Evolutionary conservation across 345 rosid genomes (phyloP), one percentile per base, ranked within the genome.

Genomic region (Sonneratia alba): DNA sequence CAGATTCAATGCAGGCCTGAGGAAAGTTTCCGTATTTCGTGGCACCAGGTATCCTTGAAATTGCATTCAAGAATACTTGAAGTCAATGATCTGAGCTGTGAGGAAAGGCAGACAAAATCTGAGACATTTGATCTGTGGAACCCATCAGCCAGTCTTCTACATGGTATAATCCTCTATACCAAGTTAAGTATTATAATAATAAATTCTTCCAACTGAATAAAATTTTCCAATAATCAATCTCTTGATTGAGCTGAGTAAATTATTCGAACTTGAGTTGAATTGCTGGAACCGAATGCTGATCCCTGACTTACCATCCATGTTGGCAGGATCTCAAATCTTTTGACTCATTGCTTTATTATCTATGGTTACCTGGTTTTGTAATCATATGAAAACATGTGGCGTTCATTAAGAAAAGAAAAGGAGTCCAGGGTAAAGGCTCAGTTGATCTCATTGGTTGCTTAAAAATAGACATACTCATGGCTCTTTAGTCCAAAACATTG

Each of bases 301-400:
- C 66, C 37, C 38, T 1, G 15, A 47, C 12, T 13, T 47, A 13
- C 51, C 3, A 47, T 47, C 51, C 14, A 7, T 66, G 48, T 40
- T 48, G 13, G n/a, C 69, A 48, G 74, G 81, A 66, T 71, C 83
- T 9, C 81, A 77, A 37, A 36, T 66, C 49, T 74, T 84, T 86
- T 11, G 89, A 89, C 71, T 89, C 80, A 84, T 70, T 43, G 65
- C 55, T 74, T 24, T 21, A 68, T 47, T 13, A 47, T 47, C 14
- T 47, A 13, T 10, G 14, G 5, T 47, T 13, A 13, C 45, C 9
- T 47, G 51, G 6, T 36, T 62, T 34, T 24, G 38, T 62, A 24
- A 62, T 62, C 38, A 62, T 32, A 11, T 34, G 66, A 62, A 62
- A 62, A 62, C 66, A 15, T 62, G 66, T 24, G 32, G 27, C 27